These are phyloP conservation scores for Phytophthora crassamura DNA, from an alignment of 352 stramenopile genomes.

Conservation along the genomic window DNA sequence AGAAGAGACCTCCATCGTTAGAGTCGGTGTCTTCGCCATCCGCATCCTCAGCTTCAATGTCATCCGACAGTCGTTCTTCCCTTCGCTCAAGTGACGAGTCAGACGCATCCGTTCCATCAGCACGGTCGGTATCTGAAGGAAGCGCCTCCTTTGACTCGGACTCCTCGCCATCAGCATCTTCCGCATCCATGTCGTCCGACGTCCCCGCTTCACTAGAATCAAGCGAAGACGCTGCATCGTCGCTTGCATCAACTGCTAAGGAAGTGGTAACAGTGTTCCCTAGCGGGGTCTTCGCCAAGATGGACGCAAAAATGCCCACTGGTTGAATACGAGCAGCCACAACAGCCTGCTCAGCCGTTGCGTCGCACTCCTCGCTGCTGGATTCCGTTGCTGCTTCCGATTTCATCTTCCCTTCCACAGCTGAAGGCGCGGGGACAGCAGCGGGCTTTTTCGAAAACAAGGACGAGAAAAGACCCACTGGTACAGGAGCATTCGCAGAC, in stretches of 20 bases:
- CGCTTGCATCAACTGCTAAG: conserved; percentile 9
- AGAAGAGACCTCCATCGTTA: conserved; percentile 16
- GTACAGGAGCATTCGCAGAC: conserved; percentile 1
- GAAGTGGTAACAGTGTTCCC: conserved; percentile 7
- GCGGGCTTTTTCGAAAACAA: conserved; percentile 31
- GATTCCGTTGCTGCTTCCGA: conserved; percentile 5
- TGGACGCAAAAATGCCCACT: conserved; percentile 33
- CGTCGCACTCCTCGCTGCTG: conserved; percentile 9
- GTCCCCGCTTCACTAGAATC: conserved; percentile 21
- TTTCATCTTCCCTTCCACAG: conserved; percentile 1
- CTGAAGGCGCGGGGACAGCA: neutral
- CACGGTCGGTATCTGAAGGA: conserved; percentile 17
- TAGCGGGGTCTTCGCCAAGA: conserved; percentile 36
- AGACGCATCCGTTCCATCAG: conserved; percentile 8
- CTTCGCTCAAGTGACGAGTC: conserved; percentile 18
- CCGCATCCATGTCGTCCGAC: conserved; percentile 22
- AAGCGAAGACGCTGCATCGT: conserved; percentile 25
- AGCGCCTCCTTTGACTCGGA: conserved; percentile 26
- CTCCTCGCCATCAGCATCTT: conserved; percentile 36
- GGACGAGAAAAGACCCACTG: conserved; percentile 21
- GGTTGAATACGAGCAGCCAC: conserved; percentile 4
- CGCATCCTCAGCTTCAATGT: conserved; percentile 36
- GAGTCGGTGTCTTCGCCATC: conserved; percentile 42
- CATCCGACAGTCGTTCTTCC: conserved; percentile 15
- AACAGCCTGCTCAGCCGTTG: neutral